Evolutionary conservation across 768 basidiomycete species (phyloP), one percentile per base, ranked within the genome.

Genomic region (Tricholoma bakamatsutake): DNA sequence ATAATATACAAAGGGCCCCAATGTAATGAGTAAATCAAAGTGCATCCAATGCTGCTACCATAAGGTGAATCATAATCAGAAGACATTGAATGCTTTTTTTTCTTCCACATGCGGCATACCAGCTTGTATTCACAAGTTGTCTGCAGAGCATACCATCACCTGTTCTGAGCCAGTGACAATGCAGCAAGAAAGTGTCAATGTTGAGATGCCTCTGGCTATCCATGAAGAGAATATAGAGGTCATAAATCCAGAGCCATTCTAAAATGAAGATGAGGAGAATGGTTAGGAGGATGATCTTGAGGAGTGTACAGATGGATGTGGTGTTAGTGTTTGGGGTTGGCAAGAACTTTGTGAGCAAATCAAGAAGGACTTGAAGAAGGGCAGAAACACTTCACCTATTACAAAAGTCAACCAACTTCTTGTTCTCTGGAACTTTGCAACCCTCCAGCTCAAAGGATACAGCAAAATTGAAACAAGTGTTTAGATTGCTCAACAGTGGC

Each of bases 371-470:
- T n/a, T n/a, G n/a, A 34, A n/a, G n/a, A 56, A 61, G 58, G 52
- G 54, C 52, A 2, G 50, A 46, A 31, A 63, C 60, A 40, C 53
- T 47, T 12, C 53, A 62, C 35, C 56, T 49, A 4, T 27, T 66
- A 3, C 55, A 56, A 1, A 33, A 59, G 18, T 61, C 31, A 70
- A 61, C 48, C 62, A 69, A 50, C 56, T 62, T 55, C 17, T 64
- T n/a, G n/a, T n/a, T n/a, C n/a, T n/a, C n/a, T n/a, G n/a, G n/a
- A n/a, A n/a, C n/a, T n/a, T n/a, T n/a, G n/a, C n/a, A 35, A 69
- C 65, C 13, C 57, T 69, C 1, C 50, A 51, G 12, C 37, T 69
- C 21, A 68, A 67, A 47, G 66, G 68, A 15, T 34, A 45, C 18
- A 11, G 46, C 2, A 52, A 50, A 2, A 66, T 66, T 27, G 46